phyloP scores from a whole-genome alignment of 768 basidiomycete species.

The Nevesoporus exiguus region DNA sequence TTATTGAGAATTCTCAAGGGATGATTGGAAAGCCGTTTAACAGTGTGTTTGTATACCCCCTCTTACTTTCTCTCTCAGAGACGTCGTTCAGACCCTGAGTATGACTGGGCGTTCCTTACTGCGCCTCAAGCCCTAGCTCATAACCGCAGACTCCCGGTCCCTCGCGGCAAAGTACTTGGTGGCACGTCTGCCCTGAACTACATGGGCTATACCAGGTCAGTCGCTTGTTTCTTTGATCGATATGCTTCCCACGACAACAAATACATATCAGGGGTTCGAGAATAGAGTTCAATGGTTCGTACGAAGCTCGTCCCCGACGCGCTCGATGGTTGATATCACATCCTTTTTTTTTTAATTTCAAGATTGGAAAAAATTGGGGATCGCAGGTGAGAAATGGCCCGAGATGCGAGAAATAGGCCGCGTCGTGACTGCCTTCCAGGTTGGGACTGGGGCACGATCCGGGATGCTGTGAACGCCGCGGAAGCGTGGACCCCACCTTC shows the following conservation, averaged over 20 bases:
- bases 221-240: neutral
- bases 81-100: constrained; percentile 11
- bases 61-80: neutral
- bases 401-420: neutral
- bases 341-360: neutral
- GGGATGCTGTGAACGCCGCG: constrained; percentile 7
- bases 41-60: neutral
- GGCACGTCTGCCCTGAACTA: constrained; percentile 12
- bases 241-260: neutral
- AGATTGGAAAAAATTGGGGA: constrained; percentile 15
- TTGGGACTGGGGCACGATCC: constrained; percentile 8
- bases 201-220: constrained; percentile 12
- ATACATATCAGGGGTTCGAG: constrained; percentile 7
- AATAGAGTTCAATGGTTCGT: constrained; percentile 14
- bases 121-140: constrained; percentile 6
- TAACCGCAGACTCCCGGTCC: constrained; percentile 7
- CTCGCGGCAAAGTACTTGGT: constrained; percentile 13
- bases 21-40: constrained; percentile 5
- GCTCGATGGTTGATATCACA: neutral
- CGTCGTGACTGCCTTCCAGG: constrained; percentile 3
- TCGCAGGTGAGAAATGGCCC: constrained; percentile 10
- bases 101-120: constrained; percentile 16
- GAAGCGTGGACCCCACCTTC: constrained; percentile 18
- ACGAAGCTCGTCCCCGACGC: neutral
- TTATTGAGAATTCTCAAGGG: neutral